phyloP scores from a whole-genome alignment of 768 basidiomycete species.

The Rhizopogon roseolus region DNA sequence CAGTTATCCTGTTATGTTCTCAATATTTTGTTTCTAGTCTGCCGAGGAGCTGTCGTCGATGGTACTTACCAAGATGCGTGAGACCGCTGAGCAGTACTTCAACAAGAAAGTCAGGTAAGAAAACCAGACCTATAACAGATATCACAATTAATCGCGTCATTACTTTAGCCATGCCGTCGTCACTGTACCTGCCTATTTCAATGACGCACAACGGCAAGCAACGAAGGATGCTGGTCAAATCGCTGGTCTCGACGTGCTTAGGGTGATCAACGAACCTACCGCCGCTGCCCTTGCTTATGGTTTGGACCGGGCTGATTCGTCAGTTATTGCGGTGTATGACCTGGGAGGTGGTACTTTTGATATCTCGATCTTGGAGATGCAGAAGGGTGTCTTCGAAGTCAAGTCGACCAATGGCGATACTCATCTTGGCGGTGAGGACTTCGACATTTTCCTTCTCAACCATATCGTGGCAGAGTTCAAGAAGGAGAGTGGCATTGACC shows the following conservation, averaged over 20 bases:
- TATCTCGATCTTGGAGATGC: constrained; percentile 99
- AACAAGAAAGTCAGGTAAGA: constrained; percentile 92
- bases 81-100: constrained; percentile 90
- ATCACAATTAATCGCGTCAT: background rate
- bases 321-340: constrained; percentile 97
- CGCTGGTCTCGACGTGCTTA: constrained; percentile 94
- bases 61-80: constrained; percentile 90
- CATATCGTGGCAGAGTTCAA: constrained; percentile 89
- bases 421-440: constrained; percentile 96
- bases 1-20: background rate
- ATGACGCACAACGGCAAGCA: constrained; percentile 98
- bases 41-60: constrained; percentile 84
- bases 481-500: constrained; percentile 82
- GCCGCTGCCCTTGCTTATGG: constrained; percentile 98
- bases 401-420: constrained; percentile 99
- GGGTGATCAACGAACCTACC: constrained; percentile 98
- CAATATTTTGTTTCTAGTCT: constrained; percentile 41
- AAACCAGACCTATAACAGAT: background rate
- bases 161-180: constrained; percentile 72
- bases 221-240: constrained; percentile 98
- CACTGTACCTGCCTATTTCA: constrained; percentile 98
- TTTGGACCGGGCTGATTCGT: constrained; percentile 75
- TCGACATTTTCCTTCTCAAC: constrained; percentile 87
- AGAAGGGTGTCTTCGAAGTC: constrained; percentile 99
- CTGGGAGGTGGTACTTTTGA: constrained; percentile 98